phyloP scores from a whole-genome alignment of 2,329 filamentous ascomycete species.

The Blastomyces silverae region DNA sequence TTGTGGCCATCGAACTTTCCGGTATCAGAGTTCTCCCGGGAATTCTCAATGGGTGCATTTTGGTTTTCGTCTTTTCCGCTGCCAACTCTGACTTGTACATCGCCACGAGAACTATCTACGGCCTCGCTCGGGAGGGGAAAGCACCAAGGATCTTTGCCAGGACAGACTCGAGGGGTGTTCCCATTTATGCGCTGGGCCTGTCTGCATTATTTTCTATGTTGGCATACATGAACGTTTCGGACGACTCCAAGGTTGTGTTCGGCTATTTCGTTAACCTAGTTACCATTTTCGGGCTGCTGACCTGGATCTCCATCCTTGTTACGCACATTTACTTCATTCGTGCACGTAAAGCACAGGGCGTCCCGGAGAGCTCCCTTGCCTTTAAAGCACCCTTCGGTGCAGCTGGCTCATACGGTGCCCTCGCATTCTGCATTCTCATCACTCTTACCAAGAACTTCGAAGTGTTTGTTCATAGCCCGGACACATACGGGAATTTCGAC shows the following conservation, averaged over 20 bases:
- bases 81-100: constrained; percentile 59
- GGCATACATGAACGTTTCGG: constrained; percentile 41
- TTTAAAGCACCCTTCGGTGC: constrained; percentile 43
- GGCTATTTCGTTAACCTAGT: constrained; percentile 43
- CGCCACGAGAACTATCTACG: constrained; percentile 68
- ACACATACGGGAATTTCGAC: constrained; percentile 51
- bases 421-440: constrained; percentile 58
- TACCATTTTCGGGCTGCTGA: constrained; percentile 42
- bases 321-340: constrained; percentile 44
- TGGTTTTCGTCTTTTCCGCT: constrained; percentile 64
- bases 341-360: constrained; percentile 37
- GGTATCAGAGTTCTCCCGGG: constrained; percentile 61
- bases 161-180: constrained; percentile 54
- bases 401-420: constrained; percentile 54
- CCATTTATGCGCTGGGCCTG: constrained; percentile 39
- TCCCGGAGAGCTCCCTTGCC: constrained; percentile 33
- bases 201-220: constrained; percentile 40
- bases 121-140: constrained; percentile 64
- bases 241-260: constrained; percentile 38
- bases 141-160: constrained; percentile 65
- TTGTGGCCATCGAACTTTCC: constrained; percentile 63
- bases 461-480: constrained; percentile 50
- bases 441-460: constrained; percentile 76
- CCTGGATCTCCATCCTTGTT: constrained; percentile 43
- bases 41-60: constrained; percentile 68